Evolutionary conservation across 2,329 filamentous ascomycete species (phyloP).

Genomic region (Pseudocercospora fijiensis): DNA sequence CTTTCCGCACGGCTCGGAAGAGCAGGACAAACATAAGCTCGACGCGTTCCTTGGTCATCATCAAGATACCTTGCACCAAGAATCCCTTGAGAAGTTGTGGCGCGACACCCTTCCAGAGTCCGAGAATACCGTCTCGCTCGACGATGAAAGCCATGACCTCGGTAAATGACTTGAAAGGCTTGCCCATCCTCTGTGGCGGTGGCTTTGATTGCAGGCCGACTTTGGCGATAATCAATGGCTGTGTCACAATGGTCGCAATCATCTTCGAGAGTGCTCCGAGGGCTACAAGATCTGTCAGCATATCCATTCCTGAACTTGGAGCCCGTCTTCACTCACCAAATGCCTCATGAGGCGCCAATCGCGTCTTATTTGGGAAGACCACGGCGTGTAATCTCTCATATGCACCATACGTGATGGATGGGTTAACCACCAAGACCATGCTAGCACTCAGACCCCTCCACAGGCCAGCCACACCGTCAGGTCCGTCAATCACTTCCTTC

Average conservation of each 20-base stretch:
- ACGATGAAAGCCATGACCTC: slow-evolving; percentile 96
- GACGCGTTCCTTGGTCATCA: slow-evolving; percentile 99
- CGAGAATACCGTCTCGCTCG: slow-evolving; percentile 75
- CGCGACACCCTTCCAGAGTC: slow-evolving; percentile 95
- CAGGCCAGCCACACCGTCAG: slow-evolving; percentile 83
- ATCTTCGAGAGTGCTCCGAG: slow-evolving; percentile 92
- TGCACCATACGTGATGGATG: slow-evolving; percentile 94
- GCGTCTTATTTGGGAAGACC: slow-evolving; percentile 74
- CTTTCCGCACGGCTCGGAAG: slow-evolving; percentile 73
- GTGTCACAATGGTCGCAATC: slow-evolving; percentile 85
- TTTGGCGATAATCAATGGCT: slow-evolving; percentile 96
- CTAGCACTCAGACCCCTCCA: slow-evolving; percentile 97
- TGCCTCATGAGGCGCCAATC: slow-evolving; percentile 78
- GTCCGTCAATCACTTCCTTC: slow-evolving; percentile 81
- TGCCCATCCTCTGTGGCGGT: slow-evolving; percentile 77
- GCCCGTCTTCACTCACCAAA: slow-evolving; percentile 67
- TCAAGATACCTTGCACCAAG: slow-evolving; percentile 89
- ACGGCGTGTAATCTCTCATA: slow-evolving; percentile 83
- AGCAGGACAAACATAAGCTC: slow-evolving; percentile 85
- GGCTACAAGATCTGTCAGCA: slow-evolving; percentile 46
- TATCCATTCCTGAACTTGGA: background rate
- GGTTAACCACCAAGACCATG: slow-evolving; percentile 91
- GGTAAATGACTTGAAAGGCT: slow-evolving; percentile 87
- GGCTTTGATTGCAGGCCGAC: slow-evolving; percentile 93
- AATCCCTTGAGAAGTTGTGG: slow-evolving; percentile 92